Evolutionary conservation across 768 basidiomycete genomes (phyloP).

Genomic region (Cystobasidium onofrii): DNA sequence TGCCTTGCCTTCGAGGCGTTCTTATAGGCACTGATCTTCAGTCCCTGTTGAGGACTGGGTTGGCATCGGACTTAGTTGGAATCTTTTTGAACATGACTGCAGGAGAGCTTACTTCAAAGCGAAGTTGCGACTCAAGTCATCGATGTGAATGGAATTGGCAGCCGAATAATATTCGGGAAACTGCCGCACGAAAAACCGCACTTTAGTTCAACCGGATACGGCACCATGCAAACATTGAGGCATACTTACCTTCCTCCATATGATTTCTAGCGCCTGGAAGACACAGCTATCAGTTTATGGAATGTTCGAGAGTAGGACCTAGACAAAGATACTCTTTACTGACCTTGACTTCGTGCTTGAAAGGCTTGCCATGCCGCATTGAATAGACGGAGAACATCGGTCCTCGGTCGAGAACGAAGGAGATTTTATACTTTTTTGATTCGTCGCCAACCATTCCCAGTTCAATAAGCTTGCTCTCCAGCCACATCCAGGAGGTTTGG

Average conservation of each 20-base stretch:
- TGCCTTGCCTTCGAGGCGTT: constrained; percentile 36
- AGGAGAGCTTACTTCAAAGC: constrained; percentile 55
- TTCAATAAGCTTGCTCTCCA: constrained; percentile 85
- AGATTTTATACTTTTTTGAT: constrained; percentile 39
- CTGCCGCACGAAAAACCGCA: not conserved
- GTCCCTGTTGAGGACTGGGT: constrained; percentile 58
- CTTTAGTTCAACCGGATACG: not conserved
- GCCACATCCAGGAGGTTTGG: constrained; percentile 81
- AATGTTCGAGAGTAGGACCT: not conserved
- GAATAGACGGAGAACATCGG: constrained; percentile 85
- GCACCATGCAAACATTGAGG: not conserved
- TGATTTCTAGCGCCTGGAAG: constrained; percentile 62
- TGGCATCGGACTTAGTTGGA: not conserved
- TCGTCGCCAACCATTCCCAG: constrained; percentile 56
- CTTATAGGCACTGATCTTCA: constrained; percentile 76
- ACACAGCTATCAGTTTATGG: not conserved
- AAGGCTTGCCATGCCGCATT: constrained; percentile 62
- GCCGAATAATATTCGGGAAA: constrained; percentile 46
- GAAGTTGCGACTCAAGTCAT: constrained; percentile 85
- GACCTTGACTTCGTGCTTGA: constrained; percentile 67
- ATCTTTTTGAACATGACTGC: not conserved
- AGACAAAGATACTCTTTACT: not conserved
- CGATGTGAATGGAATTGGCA: constrained; percentile 74
- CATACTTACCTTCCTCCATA: constrained; percentile 71
- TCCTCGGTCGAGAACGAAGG: constrained; percentile 49